phyloP scores from a whole-genome alignment of 1,284 basidiomycete species.

The Trichosporon inkin region DNA sequence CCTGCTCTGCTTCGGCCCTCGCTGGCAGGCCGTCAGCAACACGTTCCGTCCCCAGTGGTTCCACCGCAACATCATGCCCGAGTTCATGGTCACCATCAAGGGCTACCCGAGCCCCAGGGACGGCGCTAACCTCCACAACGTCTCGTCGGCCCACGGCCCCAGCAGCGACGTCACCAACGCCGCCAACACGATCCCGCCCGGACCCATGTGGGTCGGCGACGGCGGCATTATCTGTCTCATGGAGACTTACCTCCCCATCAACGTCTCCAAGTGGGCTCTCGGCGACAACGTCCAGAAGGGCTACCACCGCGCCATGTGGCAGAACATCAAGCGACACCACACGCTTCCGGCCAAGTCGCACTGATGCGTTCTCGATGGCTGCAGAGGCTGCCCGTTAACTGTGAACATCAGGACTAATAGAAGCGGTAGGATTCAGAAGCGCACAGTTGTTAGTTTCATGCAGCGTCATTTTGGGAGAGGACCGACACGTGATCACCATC shows the following conservation, averaged over 20 bases:
- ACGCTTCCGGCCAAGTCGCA: constrained; percentile 12
- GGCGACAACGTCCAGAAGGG: constrained; percentile 31
- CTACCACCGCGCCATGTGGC: constrained; percentile 25
- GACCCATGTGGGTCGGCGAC: constrained; percentile 7
- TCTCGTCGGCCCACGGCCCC: constrained; percentile 35
- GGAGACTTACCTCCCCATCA: constrained; percentile 10
- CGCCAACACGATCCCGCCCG: constrained; percentile 6
- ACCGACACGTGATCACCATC: no score
- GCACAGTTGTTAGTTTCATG: no score
- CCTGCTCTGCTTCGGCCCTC: constrained; percentile 25
- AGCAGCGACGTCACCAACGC: constrained; percentile 20
- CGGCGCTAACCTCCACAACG: constrained; percentile 34
- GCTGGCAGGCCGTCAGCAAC: constrained; percentile 39
- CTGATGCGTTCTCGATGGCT: not conserved
- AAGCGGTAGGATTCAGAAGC: not conserved
- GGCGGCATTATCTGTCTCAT: constrained; percentile 10
- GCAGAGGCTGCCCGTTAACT: not conserved
- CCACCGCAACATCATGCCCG: constrained; percentile 57
- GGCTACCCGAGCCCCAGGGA: constrained; percentile 21
- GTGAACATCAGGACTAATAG: not conserved
- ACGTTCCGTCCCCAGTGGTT: constrained; percentile 53
- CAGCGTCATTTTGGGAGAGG: no score
- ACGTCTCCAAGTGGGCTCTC: constrained; percentile 20
- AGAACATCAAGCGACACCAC: constrained; percentile 12
- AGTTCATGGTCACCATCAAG: constrained; percentile 23